Evolutionary conservation across 805 yeast genomes (phyloP), one percentile per base, ranked within the genome.

Genomic region (Hanseniaspora lindneri): DNA sequence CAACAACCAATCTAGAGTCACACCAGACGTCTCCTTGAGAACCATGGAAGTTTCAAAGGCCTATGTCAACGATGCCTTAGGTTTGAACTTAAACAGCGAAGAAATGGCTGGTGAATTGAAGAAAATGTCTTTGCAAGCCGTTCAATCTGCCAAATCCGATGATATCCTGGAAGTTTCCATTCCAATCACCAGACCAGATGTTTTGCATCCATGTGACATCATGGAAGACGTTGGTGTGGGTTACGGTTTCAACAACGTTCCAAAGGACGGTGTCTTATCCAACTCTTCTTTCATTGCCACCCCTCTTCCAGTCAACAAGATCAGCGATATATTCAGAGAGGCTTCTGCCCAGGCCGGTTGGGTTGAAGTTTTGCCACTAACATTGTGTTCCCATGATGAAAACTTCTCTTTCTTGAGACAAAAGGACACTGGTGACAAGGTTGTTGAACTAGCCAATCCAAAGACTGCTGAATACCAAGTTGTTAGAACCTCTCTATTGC

Each of bases 201-300:
- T 92, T 53, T 73, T 92, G 60, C 99, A 92, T 66, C 94, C 86
- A 64, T 89, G 97, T 73, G 99, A 92, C 67, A 80, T 92, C 56
- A 84, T 92, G 94, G 99, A 92, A 67, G 99, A 92, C 66, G 95
- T 89, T 42, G 98, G 96, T 41, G 82, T 92, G 61, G 94, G 86
- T 27, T 92, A 86, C 62, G 99, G 98, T 51, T 92, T 82, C 73
- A 83, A 88, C 68, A 86, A 84, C 63, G 73, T 92, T 60, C 75
- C 74, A 54, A 85, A 80, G 67, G 79, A 92, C 44, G 75, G 75
- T 55, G 85, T 92, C 60, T 75, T 86, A 55, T 73, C 85, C 28
- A 80, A 80, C 50, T 76, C 95, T 9, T 77, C 82, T 54, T 71
- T 76, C 48, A 80, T 85, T 53, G 95, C 94, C 21, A 73, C 82